Percentiles rank a stretch among this genome's conserved stretches.
These are phyloP conservation scores for Coemansia sp. DNA, from an alignment of 192 early-diverging fungal genomes.

Conservation along the genomic window DNA sequence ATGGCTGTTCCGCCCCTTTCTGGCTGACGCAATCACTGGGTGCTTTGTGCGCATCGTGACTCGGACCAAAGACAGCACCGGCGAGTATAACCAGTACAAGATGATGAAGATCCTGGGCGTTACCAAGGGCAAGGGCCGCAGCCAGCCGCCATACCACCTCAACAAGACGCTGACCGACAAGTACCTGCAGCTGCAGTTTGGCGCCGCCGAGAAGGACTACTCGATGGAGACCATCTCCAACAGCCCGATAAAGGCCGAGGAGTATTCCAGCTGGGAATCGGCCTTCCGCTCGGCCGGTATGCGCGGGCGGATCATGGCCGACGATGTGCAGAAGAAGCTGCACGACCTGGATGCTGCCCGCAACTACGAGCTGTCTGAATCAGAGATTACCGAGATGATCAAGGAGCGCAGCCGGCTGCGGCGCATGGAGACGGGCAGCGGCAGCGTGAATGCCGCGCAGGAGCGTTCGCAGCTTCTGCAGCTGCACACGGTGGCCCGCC, in stretches of 20 bases:
- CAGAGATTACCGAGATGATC: conserved; percentile 66
- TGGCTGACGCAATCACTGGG: conserved; percentile 63
- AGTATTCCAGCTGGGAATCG: conserved; percentile 57
- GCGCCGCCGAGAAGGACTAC: conserved; percentile 63
- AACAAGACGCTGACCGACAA: conserved; percentile 64
- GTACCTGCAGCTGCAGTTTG: conserved; percentile 65
- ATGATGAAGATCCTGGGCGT: conserved; percentile 63
- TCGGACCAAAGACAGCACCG: conserved; percentile 48
- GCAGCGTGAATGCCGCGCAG: conserved; percentile 36
- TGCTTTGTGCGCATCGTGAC: conserved; percentile 65
- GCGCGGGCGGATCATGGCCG: conserved; percentile 44
- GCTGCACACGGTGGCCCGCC: conserved; percentile 52
- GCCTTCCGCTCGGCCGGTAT: conserved; percentile 54
- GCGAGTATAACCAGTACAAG: conserved; percentile 56
- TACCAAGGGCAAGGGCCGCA: conserved; percentile 52
- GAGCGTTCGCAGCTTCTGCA: conserved; percentile 55
- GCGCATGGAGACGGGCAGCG: conserved; percentile 24
- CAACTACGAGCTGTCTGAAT: conserved; percentile 59
- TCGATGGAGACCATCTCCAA: conserved; percentile 81
- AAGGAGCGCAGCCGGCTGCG: conserved; percentile 54
- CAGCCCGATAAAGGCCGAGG: conserved; percentile 58
- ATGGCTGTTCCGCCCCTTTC: conserved; percentile 71
- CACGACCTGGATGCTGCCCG: conserved; percentile 57
- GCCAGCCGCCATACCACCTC: conserved; percentile 60
- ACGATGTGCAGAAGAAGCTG: conserved; percentile 56